phyloP scores from a whole-genome alignment of 23 red algal genomes.

The Gracilariopsis chorda region DNA sequence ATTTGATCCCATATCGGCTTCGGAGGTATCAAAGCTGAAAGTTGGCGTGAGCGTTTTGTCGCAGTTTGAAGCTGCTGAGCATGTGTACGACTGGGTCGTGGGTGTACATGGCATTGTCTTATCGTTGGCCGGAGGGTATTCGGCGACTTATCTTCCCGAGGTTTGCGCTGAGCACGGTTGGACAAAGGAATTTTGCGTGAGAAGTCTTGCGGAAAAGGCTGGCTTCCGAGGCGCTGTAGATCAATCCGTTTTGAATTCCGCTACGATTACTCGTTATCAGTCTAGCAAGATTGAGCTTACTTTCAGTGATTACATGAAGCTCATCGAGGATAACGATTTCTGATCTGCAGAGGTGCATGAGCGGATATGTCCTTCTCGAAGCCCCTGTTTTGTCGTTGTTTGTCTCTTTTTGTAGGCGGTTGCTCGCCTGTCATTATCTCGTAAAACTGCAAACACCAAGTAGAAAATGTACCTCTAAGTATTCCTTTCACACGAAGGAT shows the following conservation, averaged over 20 bases:
- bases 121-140: slow-evolving; percentile 51
- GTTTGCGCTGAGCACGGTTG: slow-evolving; percentile 81
- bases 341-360: neutral
- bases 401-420: neutral
- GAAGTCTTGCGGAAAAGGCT: slow-evolving; percentile 75
- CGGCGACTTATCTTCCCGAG: slow-evolving; percentile 91
- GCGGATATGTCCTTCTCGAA: neutral
- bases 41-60: slow-evolving; percentile 73
- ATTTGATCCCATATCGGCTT: slow-evolving; percentile 68
- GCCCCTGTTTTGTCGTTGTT: neutral
- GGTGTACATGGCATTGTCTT: slow-evolving; percentile 86
- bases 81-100: slow-evolving; percentile 80
- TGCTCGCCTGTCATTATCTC: neutral
- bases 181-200: slow-evolving; percentile 67
- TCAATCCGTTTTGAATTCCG: slow-evolving; percentile 18
- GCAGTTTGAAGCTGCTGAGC: slow-evolving; percentile 41
- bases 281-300: slow-evolving; percentile 33
- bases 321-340: neutral
- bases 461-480: neutral
- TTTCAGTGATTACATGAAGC: slow-evolving; percentile 31
- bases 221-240: slow-evolving; percentile 51
- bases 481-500: too few relatives aligned
- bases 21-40: slow-evolving; percentile 65
- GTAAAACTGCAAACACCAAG: neutral
- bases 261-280: slow-evolving; percentile 28